Percentiles rank a stretch among this genome's conserved stretches.
phyloP scores from a whole-genome alignment of 2,329 filamentous ascomycete genomes.

The Colletotrichum plurivorum region DNA sequence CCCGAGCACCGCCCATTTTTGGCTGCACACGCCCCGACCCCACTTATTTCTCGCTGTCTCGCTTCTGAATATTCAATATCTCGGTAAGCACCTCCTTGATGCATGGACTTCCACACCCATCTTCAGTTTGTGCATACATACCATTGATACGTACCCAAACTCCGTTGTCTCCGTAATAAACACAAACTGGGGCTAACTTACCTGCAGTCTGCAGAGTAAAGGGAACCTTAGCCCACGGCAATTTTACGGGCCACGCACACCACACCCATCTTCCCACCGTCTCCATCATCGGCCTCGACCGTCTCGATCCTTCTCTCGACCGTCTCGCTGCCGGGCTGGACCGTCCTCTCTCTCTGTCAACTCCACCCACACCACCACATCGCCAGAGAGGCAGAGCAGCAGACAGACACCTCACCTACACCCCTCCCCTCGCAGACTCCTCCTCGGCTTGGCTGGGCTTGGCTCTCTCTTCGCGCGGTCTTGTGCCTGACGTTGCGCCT shows the following conservation, averaged over 20 bases:
- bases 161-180: conserved; percentile 2
- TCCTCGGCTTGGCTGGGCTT: conserved; percentile 34
- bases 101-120: not conserved
- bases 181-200: conserved; percentile 6
- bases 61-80: not conserved
- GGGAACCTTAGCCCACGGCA: conserved; percentile 13
- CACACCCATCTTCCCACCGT: conserved; percentile 10
- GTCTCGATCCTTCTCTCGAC: conserved; percentile 13
- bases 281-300: conserved; percentile 13
- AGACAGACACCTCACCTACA: not conserved
- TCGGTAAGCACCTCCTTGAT: conserved; percentile 6
- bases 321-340: conserved; percentile 1
- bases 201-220: not conserved
- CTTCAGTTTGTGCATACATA: conserved; percentile 15
- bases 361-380: conserved; percentile 22
- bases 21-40: conserved; percentile 27
- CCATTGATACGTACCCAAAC: not conserved
- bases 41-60: not conserved
- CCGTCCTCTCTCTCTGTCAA: not conserved
- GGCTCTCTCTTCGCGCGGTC: conserved; percentile 22
- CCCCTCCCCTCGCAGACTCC: not conserved
- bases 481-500: conserved; percentile 36
- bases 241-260: conserved; percentile 16
- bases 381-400: conserved; percentile 6
- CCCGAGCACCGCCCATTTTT: conserved; percentile 15